Evolutionary conservation across 2,329 filamentous ascomycete genomes (phyloP), one percentile per base, ranked within the genome.

Genomic region (Claviceps sorghi): DNA sequence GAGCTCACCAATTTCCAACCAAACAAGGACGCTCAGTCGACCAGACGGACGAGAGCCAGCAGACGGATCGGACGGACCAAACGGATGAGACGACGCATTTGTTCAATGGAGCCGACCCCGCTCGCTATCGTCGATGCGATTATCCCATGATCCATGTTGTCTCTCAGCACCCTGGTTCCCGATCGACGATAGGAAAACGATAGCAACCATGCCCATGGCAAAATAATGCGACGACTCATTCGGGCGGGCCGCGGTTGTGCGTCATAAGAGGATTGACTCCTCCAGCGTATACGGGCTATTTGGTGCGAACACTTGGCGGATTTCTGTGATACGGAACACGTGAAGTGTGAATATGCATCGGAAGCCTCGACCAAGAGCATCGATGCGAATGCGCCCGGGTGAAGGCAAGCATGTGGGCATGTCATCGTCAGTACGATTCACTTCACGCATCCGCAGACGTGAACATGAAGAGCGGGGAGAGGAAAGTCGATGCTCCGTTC

Each of bases 301-400:
- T 45, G 50, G 50, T 45, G 42, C 49, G 42, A 40, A 44, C 6
- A 26, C 49, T 40, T 30, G 51, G 38, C 15, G 40, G 26, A n/a
- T 36, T 43, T 52, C 21, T 49, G 51, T 52, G 46, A 19, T 40
- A 52, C 51, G 40, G 19, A 36, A 34, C 15, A 45, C 34, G 46
- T 29, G 43, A 40, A 45, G 45, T 42, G 46, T 36, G 43, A 40
- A 45, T 40, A 40, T 2, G 21, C 29, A 17, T 41, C 48, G 8
- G 44, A n/a, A n/a, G 11, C 21, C 10, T 48, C 21, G 46, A 5
- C 46, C 30, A 17, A 49, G 38, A 42, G 48, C 21, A 30, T 49
- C 7, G 48, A 30, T 40, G 46, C 21, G 17, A 32, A 17, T 42
- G 48, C 32, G 26, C 26, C 22, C 10, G 26, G 11, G 17, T n/a